phyloP scores from a whole-genome alignment of 176 grass and related monocot genomes.

The Oropetium thomaeum region DNA sequence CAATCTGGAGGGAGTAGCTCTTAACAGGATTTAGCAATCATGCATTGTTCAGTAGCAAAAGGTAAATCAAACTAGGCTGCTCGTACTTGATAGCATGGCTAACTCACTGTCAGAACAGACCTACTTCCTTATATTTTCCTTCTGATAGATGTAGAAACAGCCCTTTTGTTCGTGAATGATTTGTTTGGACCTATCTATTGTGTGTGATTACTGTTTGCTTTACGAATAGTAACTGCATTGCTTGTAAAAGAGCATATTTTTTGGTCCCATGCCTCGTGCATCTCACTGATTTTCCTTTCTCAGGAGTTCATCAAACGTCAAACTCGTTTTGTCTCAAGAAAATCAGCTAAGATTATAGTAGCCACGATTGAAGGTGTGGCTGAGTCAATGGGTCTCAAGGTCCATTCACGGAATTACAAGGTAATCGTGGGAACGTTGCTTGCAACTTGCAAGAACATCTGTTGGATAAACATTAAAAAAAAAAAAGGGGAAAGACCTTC shows the following conservation, averaged over 20 bases:
- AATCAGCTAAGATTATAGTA: slow-evolving; percentile 69
- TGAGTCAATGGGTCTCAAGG: slow-evolving; percentile 76
- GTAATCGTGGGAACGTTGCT: slow-evolving; percentile 43
- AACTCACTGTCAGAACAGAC: not conserved
- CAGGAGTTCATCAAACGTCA: slow-evolving; percentile 89
- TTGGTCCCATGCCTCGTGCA: not conserved
- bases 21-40: not conserved
- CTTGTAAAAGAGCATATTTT: not conserved
- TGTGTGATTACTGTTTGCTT: not conserved
- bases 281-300: slow-evolving; percentile 18
- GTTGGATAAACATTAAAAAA: not conserved
- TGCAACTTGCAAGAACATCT: slow-evolving; percentile 19
- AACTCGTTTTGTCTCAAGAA: slow-evolving; percentile 91
- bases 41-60: not conserved
- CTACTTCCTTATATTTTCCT: not conserved
- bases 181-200: not conserved
- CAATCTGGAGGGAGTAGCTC: not conserved
- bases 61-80: not conserved
- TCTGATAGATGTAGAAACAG: not conserved
- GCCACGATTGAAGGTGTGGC: slow-evolving; percentile 70
- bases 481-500: too few relatives aligned
- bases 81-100: not conserved
- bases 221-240: not conserved
- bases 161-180: not conserved
- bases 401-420: slow-evolving; percentile 94